phyloP scores from a whole-genome alignment of 495 filamentous ascomycete species.

The Lasiosphaeria hispida region DNA sequence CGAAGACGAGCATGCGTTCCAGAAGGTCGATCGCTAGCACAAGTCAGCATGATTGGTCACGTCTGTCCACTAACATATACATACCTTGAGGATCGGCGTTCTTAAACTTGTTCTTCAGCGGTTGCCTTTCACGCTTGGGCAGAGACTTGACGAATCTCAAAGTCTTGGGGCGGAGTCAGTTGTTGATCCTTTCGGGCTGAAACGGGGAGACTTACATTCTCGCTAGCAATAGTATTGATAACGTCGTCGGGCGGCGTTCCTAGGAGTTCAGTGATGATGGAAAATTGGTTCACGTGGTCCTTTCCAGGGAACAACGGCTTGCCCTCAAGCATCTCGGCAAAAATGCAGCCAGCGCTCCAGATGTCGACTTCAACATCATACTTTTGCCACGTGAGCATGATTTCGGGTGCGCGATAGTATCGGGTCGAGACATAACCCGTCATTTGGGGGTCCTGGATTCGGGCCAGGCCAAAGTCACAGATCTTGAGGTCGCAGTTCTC shows the following conservation, averaged over 20 bases:
- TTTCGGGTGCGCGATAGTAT: conserved; percentile 98
- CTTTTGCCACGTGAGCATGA: conserved; percentile 99
- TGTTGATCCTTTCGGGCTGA: background rate
- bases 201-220: conserved; percentile 68
- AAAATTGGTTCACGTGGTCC: conserved; percentile 99
- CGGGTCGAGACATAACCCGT: conserved; percentile 97
- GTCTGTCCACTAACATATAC: background rate
- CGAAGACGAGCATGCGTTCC: conserved; percentile 96
- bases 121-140: conserved; percentile 91
- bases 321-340: conserved; percentile 98
- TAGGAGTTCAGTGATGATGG: conserved; percentile 96
- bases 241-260: conserved; percentile 99
- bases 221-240: conserved; percentile 96
- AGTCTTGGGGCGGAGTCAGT: conserved; percentile 57
- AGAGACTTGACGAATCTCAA: conserved; percentile 96
- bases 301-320: conserved; percentile 98
- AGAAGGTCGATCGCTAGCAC: conserved; percentile 84
- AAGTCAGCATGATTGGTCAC: conserved; percentile 8
- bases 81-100: conserved; percentile 90
- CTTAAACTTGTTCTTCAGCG: conserved; percentile 87
- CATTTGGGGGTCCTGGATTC: conserved; percentile 99
- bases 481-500: conserved; percentile 99
- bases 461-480: conserved; percentile 95
- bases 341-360: conserved; percentile 98
- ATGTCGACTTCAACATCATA: conserved; percentile 99